Conservation (phyloP, 2,329 filamentous ascomycete genomes). For the Beauveria medogensis region DNA sequence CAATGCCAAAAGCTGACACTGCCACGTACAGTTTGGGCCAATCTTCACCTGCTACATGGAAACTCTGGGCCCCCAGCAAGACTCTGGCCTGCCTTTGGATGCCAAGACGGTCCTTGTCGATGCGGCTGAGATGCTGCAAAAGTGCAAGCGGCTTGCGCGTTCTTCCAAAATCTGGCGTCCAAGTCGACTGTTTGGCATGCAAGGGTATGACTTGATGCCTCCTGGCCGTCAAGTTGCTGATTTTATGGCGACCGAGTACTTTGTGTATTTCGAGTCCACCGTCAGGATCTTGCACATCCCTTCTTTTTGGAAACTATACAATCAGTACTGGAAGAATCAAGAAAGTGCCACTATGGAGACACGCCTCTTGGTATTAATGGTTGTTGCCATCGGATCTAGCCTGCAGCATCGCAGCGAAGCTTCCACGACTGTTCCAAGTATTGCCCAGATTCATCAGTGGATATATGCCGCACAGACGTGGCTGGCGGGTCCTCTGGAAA, state of each 20-base stretch:
- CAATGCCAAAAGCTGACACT: background rate
- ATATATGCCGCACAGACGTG: slow-evolving; percentile 33
- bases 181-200: slow-evolving; percentile 20
- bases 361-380: slow-evolving; percentile 31
- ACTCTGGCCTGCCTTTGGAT: slow-evolving; percentile 16
- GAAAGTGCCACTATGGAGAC: slow-evolving; percentile 16
- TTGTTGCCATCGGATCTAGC: slow-evolving; percentile 32
- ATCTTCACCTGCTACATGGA: slow-evolving; percentile 22
- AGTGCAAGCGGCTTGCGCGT: slow-evolving; percentile 26
- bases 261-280: slow-evolving; percentile 39
- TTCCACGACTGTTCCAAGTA: background rate
- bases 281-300: slow-evolving; percentile 46
- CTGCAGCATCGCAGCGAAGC: background rate
- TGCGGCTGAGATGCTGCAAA: slow-evolving; percentile 21
- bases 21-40: slow-evolving; percentile 18
- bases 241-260: slow-evolving; percentile 33
- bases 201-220: slow-evolving; percentile 17
- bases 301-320: slow-evolving; percentile 42
- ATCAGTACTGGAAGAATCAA: slow-evolving; percentile 34
- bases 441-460: slow-evolving; percentile 25
- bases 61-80: slow-evolving; percentile 15
- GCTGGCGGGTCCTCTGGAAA: slow-evolving; percentile 32
- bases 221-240: slow-evolving; percentile 29
- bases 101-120: slow-evolving; percentile 18
- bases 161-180: slow-evolving; percentile 25